Conservation (phyloP, 2,329 filamentous ascomycete species). For the Diatrype stigma region DNA sequence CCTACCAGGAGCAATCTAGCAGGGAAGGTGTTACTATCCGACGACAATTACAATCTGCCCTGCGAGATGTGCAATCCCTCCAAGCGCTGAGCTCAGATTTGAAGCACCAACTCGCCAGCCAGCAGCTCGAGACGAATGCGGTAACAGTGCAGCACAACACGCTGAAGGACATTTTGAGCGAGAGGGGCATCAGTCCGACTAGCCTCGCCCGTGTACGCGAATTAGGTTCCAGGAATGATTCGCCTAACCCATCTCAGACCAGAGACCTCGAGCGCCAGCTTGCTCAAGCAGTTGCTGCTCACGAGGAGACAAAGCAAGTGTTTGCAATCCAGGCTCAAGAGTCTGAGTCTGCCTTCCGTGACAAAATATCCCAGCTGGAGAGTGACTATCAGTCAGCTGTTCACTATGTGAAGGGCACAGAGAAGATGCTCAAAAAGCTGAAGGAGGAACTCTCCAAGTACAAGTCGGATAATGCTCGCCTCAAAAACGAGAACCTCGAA, state of each 20-base stretch:
- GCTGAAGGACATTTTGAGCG: constrained; percentile 85
- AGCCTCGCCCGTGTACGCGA: constrained; percentile 67
- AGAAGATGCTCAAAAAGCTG: constrained; percentile 98
- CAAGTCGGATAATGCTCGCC: constrained; percentile 77
- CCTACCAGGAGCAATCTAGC: constrained; percentile 95
- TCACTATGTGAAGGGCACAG: constrained; percentile 96
- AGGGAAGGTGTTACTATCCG: constrained; percentile 86
- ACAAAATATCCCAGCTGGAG: constrained; percentile 89
- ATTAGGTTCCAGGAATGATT: constrained; percentile 68
- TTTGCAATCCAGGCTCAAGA: constrained; percentile 80
- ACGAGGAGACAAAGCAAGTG: constrained; percentile 77
- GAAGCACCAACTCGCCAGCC: constrained; percentile 75
- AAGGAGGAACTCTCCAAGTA: constrained; percentile 95
- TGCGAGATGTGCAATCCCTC: constrained; percentile 79
- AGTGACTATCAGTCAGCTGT: constrained; percentile 97
- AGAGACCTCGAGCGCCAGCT: constrained; percentile 88
- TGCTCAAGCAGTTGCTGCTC: constrained; percentile 67
- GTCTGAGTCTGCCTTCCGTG: constrained; percentile 83
- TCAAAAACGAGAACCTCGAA: constrained; percentile 76
- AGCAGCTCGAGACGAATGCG: constrained; percentile 92
- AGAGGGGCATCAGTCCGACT: constrained; percentile 79
- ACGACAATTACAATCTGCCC: constrained; percentile 78
- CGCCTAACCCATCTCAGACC: constrained; percentile 75
- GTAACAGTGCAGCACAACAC: constrained; percentile 88
- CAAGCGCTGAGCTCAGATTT: constrained; percentile 78